Conservation (phyloP, 257 asterid genomes). For the Nyctanthes arbortristis region DNA sequence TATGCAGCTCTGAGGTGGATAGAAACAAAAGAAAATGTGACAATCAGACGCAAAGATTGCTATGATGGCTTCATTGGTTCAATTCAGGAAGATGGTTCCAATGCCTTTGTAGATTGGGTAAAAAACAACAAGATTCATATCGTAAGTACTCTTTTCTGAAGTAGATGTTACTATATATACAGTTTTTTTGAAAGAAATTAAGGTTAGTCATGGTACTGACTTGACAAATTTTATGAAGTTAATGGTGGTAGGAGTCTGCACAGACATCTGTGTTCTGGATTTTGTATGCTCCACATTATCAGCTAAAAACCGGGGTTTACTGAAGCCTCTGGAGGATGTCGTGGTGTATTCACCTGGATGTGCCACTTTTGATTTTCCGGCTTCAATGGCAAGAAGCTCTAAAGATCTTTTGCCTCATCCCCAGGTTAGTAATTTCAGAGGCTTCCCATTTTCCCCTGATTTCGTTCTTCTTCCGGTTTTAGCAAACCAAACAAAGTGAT, state of each 20-base stretch:
- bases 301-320: slow-evolving; percentile 58
- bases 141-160: slow-evolving; percentile 38
- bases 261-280: slow-evolving; percentile 78
- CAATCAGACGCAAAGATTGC: slow-evolving; percentile 68
- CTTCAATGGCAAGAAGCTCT: slow-evolving; percentile 39
- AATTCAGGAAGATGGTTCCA: slow-evolving; percentile 63
- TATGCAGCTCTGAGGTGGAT: slow-evolving; percentile 64
- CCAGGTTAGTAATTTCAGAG: slow-evolving; percentile 35
- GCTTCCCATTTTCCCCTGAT: not conserved
- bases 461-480: not conserved
- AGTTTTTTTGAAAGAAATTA: not conserved
- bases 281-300: slow-evolving; percentile 72
- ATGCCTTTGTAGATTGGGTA: slow-evolving; percentile 63
- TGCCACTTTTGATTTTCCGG: slow-evolving; percentile 74
- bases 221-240: slow-evolving; percentile 33
- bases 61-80: slow-evolving; percentile 72
- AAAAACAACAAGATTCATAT: slow-evolving; percentile 47
- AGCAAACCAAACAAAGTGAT: not conserved
- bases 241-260: slow-evolving; percentile 64
- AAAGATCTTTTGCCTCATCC: slow-evolving; percentile 56
- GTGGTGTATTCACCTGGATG: slow-evolving; percentile 63
- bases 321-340: slow-evolving; percentile 54
- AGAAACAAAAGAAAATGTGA: slow-evolving; percentile 60
- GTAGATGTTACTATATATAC: too few species aligned
- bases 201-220: not conserved